A percentile compares a stretch with the other conserved stretches of the same genome.
Conservation (phyloP, 169 alveolate species). For the Eimeria sp. region DNA sequence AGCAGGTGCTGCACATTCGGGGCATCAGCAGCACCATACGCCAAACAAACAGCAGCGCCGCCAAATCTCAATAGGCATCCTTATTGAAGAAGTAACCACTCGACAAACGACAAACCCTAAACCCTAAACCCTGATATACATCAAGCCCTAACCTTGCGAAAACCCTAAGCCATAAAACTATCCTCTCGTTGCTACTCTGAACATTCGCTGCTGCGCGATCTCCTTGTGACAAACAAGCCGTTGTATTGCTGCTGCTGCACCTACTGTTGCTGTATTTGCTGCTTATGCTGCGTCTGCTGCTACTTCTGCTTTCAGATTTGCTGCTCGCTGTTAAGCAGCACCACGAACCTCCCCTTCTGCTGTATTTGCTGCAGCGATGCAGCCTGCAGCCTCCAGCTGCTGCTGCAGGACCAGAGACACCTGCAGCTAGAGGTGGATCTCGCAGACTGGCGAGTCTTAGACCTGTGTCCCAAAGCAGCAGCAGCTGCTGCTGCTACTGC, state of each 20-base stretch:
- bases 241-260: neutral
- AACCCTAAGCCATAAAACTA: constrained; percentile 8
- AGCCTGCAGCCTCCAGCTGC: constrained; percentile 77
- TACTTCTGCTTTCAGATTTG: constrained; percentile 28
- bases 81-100: constrained; percentile 26
- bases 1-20: neutral
- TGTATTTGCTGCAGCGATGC: constrained; percentile 76
- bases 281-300: too few relatives aligned
- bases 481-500: constrained; percentile 39
- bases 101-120: constrained; percentile 23
- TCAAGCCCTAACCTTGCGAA: neutral
- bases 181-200: neutral
- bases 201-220: neutral
- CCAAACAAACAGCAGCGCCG: constrained; percentile 20
- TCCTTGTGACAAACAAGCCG: neutral
- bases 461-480: constrained; percentile 34
- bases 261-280: too few relatives aligned
- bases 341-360: constrained; percentile 68
- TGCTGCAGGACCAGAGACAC: constrained; percentile 65
- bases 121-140: constrained; percentile 30
- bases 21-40: constrained; percentile 24
- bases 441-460: constrained; percentile 67
- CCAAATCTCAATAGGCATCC: constrained; percentile 39
- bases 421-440: constrained; percentile 65
- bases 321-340: constrained; percentile 57